Evolutionary conservation across 345 rosid genomes (phyloP), one percentile per base, ranked within the genome.

Genomic region (Rubroshorea leprosula): DNA sequence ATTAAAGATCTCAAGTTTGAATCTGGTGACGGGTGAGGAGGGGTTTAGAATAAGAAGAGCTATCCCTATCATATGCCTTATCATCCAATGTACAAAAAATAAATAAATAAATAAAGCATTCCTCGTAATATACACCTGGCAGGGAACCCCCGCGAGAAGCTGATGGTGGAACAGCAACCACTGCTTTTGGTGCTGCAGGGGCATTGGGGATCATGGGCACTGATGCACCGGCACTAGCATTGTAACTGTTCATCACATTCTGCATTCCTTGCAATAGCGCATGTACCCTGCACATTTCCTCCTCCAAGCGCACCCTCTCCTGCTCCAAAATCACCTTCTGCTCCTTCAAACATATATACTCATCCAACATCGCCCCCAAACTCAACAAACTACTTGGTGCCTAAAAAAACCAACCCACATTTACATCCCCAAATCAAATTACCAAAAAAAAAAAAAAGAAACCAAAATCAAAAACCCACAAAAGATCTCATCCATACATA

Each of bases 381-480:
- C 85, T 84, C 77, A 93, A 55, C 81, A 89, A 64, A 75, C 76
- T 83, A 76, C 78, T 82, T 22, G 89, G 90, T 22, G 81, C 87
- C 97, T 93, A 29, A 31, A 12, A 11, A 17, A 13, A 3, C 20
- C 12, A 14, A 18, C 9, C 0, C 6, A 49, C n/a, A 24, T 15
- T 35, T 6, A 27, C 7, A 35, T 35, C 41, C 41, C 41, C 41
- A 35, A 5, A 35, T 16, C 15, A 0, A 3, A 8, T 0, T 58
- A 41, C 15, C 0, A 5, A 31, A 29, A 1, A 21, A 17, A 5
- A 23, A 27, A 22, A 13, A 1, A 44, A n/a, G 7, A 8, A 41
- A 21, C 6, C 0, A 5, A 3, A 25, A 21, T 14, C 0, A 17
- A 1, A 46, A 21, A 8, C 0, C 20, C 2, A 15, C 0, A 0